Evolutionary conservation across 2,329 filamentous ascomycete genomes (phyloP), one percentile per base, ranked within the genome.

Genomic region (Aureobasidium lini): DNA sequence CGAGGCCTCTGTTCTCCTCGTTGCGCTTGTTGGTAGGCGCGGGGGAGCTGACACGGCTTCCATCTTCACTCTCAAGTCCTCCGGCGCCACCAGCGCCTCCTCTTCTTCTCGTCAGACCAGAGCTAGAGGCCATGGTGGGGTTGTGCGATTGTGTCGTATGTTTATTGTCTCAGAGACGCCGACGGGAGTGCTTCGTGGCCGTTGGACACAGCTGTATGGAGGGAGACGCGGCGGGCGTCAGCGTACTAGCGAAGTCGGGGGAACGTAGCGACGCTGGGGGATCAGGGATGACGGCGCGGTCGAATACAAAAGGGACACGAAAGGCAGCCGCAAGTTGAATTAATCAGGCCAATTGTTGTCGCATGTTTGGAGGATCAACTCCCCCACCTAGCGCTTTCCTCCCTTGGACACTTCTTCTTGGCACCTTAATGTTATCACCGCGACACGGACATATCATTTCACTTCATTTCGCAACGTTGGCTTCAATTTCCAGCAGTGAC

Each of bases 21-120:
- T 48, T 49, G 37, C 57, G 57, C 57, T 78, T 84, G 77, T 78
- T 84, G 80, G 76, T 75, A 63, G 85, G 83, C 60, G 79, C 79
- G 40, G 86, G 85, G 52, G 85, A 87, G 68, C 81, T 79, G 66
- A 88, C 85, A 70, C 86, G 81, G 76, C 81, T 84, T 68, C 80
- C 77, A 67, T 85, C 81, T 67, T 83, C 80, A 70, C 83, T 82
- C 72, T 79, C 82, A 60, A 82, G 81, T 52, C 78, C 78, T 64
- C 73, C 74, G 65, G 76, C 73, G 62, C 75, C 79, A 68, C 80
- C 54, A 69, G 78, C 84, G 67, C 82, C 79, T 68, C 78, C 86
- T 77, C 85, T 82, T 71, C 86, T 79, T 74, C 87, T 81, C 73
- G 80, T 89, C 81, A 82, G 83, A 81, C 83, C 89, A 81, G 80